Base-by-base conservation (phyloP, 2,329 filamentous ascomycete species). In the Venturia effusa region DNA sequence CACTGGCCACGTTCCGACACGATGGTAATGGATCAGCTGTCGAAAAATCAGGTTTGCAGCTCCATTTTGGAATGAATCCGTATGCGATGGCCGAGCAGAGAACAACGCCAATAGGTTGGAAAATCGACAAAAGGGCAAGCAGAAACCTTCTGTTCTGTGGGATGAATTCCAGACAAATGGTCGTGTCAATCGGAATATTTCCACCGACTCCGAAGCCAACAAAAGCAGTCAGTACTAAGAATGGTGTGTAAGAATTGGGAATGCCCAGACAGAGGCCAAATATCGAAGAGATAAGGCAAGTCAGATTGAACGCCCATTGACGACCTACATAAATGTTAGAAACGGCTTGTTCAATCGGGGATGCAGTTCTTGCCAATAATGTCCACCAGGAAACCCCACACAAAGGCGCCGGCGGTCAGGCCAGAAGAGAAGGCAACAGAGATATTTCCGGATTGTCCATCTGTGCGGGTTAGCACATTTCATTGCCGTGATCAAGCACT, bases 351-450 rank as follows among this genome's bases (percentile, higher is more conserved):
- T 45, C 2, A 41, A 22, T 30, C 3, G 22, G 17, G 7, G 24
- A n/a, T 51, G 37, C 63, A 10, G 10, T 3, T 51, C 1, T 4
- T 63, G 59, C 89, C 89, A 65, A 92, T 90, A 22, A 92, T 77
- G 71, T 92, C 89, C 70, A 88, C 90, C 0, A 88, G 87, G 65
- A 92, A 88, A 0, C 89, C 89, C 89, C 89, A 92, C 65, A 82
- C 13, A 19, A 62, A 54, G 22, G 57, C 30, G 22, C 83, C 83
- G 10, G 78, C 79, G 2, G 81, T 82, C 27, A 85, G 71, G 0
- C 83, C 83, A 4, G 80, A 75, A 8, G 78, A 82, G 69, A 84
- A 84, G 4, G 80, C 78, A 0, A 79, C 79, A 10, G 77, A 81
- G n/a, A 85, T 80, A 59, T 82, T 82, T 65, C 79, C 78, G n/a